These are phyloP conservation scores for Dioszegia aurantiaca DNA, from an alignment of 768 basidiomycete species.

Conservation along the genomic window DNA sequence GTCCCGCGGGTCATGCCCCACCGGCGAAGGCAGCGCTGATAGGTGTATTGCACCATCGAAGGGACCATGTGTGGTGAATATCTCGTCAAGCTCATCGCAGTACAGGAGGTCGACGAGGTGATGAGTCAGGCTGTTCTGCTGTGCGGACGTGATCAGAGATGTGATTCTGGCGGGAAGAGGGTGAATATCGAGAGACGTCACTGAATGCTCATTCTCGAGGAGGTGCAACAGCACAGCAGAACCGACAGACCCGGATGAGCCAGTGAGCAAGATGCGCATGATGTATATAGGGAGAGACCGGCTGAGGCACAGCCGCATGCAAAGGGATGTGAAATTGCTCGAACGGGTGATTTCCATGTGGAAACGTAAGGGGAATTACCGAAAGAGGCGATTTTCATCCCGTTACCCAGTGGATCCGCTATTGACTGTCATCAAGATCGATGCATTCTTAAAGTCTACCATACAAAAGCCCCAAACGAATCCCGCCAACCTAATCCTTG, in stretches of 20 bases:
- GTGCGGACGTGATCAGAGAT: background rate
- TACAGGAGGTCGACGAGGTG: conserved; percentile 21
- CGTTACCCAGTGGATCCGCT: too few species aligned
- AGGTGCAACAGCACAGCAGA: conserved; percentile 23
- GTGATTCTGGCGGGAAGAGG: conserved; percentile 17
- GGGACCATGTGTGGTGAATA: conserved; percentile 15
- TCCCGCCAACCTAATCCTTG: too few species aligned
- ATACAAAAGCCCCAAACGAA: too few species aligned
- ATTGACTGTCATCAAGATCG: too few species aligned
- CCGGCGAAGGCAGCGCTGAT: conserved; percentile 39
- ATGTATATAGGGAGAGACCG: background rate
- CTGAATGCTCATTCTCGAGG: conserved; percentile 27
- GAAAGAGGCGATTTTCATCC: too few species aligned
- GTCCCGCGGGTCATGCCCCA: conserved; percentile 19
- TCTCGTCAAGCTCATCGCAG: conserved; percentile 11
- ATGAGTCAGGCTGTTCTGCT: conserved; percentile 10
- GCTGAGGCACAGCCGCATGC: too few species aligned
- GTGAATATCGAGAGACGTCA: conserved; percentile 33
- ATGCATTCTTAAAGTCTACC: too few species aligned
- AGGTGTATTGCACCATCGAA: conserved; percentile 45
- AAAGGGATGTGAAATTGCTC: too few species aligned
- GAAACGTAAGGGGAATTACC: too few species aligned
- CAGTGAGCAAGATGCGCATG: conserved; percentile 43
- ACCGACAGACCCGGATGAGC: conserved; percentile 35
- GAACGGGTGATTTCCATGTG: too few species aligned